Conservation (phyloP, 2,329 filamentous ascomycete species). For the Alternaria conjuncta region DNA sequence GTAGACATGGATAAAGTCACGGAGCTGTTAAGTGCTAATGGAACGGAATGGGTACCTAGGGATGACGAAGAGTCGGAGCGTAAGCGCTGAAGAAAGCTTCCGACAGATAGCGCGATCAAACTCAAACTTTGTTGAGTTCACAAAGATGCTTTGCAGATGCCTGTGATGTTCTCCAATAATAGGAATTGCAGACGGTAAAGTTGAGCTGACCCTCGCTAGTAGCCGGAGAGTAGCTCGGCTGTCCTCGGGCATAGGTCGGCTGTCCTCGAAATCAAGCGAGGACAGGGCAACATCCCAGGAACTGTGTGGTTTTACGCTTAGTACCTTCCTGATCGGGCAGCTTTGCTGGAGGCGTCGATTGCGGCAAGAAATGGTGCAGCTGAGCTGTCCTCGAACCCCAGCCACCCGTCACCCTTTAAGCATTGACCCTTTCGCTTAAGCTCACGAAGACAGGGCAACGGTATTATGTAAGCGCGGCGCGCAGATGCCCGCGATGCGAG, state of each 20-base stretch:
- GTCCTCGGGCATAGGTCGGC: neutral
- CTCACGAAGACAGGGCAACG: neutral
- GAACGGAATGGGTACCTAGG: conserved; percentile 19
- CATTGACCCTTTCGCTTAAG: neutral
- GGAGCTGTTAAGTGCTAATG: conserved; percentile 21
- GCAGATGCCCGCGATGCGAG: neutral
- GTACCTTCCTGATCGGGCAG: neutral
- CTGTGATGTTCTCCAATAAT: neutral
- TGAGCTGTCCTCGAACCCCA: neutral
- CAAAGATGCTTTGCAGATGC: neutral
- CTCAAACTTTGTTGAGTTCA: neutral
- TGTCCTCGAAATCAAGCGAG: neutral
- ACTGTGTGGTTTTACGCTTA: neutral
- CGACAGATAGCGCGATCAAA: neutral
- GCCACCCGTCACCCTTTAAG: neutral
- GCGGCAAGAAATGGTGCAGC: neutral
- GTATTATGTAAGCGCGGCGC: neutral
- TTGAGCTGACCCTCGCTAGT: neutral
- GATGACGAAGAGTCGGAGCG: neutral
- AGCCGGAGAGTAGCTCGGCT: neutral
- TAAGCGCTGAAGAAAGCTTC: neutral
- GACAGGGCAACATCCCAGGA: neutral
- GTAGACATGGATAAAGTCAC: conserved; percentile 28
- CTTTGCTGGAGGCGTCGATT: neutral
- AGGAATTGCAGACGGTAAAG: neutral